Base-by-base conservation (phyloP, 805 yeast species). In the Maudiozyma barnettii region DNA sequence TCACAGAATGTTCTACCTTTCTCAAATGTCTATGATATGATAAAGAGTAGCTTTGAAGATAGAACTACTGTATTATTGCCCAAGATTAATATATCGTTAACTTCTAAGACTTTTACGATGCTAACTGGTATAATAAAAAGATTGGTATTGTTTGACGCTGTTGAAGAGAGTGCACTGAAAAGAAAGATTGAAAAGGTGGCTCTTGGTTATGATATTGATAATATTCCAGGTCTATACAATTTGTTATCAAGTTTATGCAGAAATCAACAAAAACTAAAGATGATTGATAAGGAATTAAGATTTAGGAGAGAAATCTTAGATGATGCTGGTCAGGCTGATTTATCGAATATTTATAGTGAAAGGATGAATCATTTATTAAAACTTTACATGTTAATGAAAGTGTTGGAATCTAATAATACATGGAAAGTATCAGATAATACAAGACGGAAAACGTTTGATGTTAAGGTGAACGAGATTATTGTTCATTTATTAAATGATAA, bases 91-190 rank as follows among this genome's bases (percentile, higher is more conserved):
- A 73, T 88, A 1, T 70, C 79, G 5, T 77, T 88, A 45, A 88
- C 88, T 46, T 82, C 96, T 0, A 65, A 67, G 41, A 95, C 88
- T 58, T 90, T 86, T 60, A 72, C 72, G 52, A 72, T 88, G 0
- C 63, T 87, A 13, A 84, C 79, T 58, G 72, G 76, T 14, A 77
- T 89, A 36, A 70, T 76, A 0, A 71, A 78, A 55, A 80, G 82
- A 46, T 66, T 90, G 41, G 58, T 91, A 49, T 70, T 86, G 30
- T 87, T 86, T 59, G 71, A 78, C 5, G 95, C 87, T 53, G 95
- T 96, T 5, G 73, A 75, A 53, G 74, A 76, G 40, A 77, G 78
- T 50, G 67, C 70, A 33, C 61, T 82, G 39, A 72, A 74, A 33
- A 82, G 84, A 46, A 74, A 75, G 35, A 69, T 86, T 29, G 81